These are phyloP conservation scores for Ascosphaera aggregata DNA, from an alignment of 2,329 filamentous ascomycete genomes.

Conservation along the genomic window DNA sequence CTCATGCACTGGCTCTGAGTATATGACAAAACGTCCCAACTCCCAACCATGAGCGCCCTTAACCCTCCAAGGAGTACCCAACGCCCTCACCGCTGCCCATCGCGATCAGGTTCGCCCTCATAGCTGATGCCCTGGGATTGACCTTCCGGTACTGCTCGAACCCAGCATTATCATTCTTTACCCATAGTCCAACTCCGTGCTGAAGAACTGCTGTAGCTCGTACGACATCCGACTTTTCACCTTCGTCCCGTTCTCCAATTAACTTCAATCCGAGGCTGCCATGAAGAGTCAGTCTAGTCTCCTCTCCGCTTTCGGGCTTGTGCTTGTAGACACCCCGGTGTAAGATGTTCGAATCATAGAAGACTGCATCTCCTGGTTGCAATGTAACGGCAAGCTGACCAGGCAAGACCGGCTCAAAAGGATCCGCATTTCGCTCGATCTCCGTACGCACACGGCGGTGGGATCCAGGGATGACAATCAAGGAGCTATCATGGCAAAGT, in stretches of 20 bases:
- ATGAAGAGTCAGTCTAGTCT: conserved; percentile 20
- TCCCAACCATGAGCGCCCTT: too few species aligned
- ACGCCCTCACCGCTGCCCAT: conserved; percentile 23
- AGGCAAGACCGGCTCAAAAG: conserved; percentile 37
- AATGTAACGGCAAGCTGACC: conserved; percentile 43
- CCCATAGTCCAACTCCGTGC: conserved; percentile 23
- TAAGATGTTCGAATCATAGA: conserved; percentile 80
- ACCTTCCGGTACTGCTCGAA: conserved; percentile 8
- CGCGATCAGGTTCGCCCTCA: conserved; percentile 21
- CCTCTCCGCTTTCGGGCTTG: conserved; percentile 10
- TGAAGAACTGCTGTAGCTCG: conserved; percentile 21
- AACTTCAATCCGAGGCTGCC: conserved; percentile 17
- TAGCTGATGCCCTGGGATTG: background rate
- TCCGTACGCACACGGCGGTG: conserved; percentile 49
- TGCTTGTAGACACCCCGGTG: conserved; percentile 20
- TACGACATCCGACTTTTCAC: conserved; percentile 12
- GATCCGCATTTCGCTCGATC: conserved; percentile 41
- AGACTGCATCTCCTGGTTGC: conserved; percentile 53
- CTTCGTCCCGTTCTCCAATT: conserved; percentile 8
- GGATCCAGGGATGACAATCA: conserved; percentile 56
- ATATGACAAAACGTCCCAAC: too few species aligned
- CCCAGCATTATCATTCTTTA: conserved; percentile 18
- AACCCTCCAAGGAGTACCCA: conserved; percentile 11
- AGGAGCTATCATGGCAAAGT: conserved; percentile 47
- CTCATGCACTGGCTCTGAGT: background rate